Evolutionary conservation across 2,329 filamentous ascomycete genomes (phyloP), one percentile per base, ranked within the genome.

Genomic region (Periglandula ipomoeae): DNA sequence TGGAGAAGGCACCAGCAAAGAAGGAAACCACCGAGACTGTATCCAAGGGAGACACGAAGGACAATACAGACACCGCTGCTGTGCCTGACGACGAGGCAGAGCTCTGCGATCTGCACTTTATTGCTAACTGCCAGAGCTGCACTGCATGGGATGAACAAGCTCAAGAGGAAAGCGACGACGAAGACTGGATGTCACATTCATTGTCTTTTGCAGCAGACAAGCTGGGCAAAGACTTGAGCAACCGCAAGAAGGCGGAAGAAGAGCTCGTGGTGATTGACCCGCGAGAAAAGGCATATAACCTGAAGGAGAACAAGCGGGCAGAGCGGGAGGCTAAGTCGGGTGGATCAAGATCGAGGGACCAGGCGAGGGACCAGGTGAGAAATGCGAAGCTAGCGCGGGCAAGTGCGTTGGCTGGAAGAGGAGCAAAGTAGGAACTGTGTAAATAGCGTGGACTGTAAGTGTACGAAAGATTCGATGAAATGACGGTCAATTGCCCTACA

Each of bases 191-290:
- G 81, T 81, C 80, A 4, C 91, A 97, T 64, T 75, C 81, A 9
- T 73, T 98, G 32, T 87, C 79, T 41, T 97, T 96, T 64, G 86
- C 85, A 34, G 93, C 90, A 53, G 93, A 97, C 59, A 86, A 84
- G 55, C 68, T 96, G 5, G 93, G 93, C 19, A 97, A 97, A 63
- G 88, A 97, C 66, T 68, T 97, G 47, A 88, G 79, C 46, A 95
- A 93, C 76, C 88, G 91, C 62, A 84, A 82, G 67, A 90, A 93
- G 66, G 90, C 91, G 47, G 89, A 93, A 60, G 89, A 96, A 50
- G 88, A 96, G 59, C 66, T 95, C 39, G 80, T 95, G 41, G 89
- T 97, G 3, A 96, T 97, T 65, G 93, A 98, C 70, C 90, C 90
- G 1, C 73, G 88, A 49, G 88, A 90, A 64, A 89, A 87, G 64